Conservation (phyloP, 2,329 filamentous ascomycete genomes). For the Stachybotrys echinatus region DNA sequence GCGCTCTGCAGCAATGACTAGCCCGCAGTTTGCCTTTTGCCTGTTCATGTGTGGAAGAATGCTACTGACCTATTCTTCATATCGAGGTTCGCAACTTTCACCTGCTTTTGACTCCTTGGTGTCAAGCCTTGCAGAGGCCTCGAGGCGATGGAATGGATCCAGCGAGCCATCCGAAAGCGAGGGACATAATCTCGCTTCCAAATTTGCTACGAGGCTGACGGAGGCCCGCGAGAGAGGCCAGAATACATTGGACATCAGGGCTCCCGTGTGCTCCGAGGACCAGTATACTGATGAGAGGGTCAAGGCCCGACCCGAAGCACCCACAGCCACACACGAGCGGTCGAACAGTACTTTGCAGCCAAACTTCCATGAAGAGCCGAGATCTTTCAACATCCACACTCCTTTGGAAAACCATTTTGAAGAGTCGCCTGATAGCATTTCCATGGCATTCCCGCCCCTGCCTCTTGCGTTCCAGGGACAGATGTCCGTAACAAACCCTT, state of each 20-base stretch:
- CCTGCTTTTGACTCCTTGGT: slow-evolving; percentile 8
- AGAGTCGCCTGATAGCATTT: background rate
- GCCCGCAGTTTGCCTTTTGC: slow-evolving; percentile 11
- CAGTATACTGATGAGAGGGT: too few species aligned
- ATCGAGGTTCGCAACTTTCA: slow-evolving; percentile 4
- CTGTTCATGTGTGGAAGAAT: slow-evolving; percentile 11
- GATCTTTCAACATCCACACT: too few species aligned
- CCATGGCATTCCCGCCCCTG: background rate
- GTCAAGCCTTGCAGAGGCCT: slow-evolving; percentile 7
- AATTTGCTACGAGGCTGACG: slow-evolving; percentile 9
- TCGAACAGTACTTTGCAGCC: too few species aligned
- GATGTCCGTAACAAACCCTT: too few species aligned
- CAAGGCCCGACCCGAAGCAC: too few species aligned
- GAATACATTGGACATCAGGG: background rate
- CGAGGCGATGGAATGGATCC: slow-evolving; percentile 8
- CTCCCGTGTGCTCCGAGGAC: background rate
- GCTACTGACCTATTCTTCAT: slow-evolving; percentile 9
- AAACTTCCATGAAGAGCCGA: too few species aligned
- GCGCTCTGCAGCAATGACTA: slow-evolving; percentile 5
- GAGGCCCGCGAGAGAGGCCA: background rate
- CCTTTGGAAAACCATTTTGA: background rate
- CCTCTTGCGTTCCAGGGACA: background rate
- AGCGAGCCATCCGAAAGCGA: background rate
- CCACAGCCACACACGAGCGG: too few species aligned
- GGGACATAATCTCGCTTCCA: slow-evolving; percentile 8